Base-by-base conservation (phyloP, 2,329 filamentous ascomycete species). In the Aspergillus felis region DNA sequence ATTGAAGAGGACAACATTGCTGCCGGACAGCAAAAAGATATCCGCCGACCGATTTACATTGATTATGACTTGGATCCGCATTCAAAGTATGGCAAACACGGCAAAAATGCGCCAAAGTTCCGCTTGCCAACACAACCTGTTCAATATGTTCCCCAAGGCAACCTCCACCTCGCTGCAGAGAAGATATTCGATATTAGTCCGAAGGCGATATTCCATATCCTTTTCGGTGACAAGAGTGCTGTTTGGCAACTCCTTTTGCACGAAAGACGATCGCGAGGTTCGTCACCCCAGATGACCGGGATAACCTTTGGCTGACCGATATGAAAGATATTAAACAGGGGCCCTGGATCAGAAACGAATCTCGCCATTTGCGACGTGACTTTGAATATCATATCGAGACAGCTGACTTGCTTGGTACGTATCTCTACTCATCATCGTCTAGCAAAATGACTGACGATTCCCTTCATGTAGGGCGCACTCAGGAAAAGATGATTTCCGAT, bases 211-310 rank as follows among this genome's bases (percentile, higher is more conserved):
- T 99, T 97, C 73, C 93, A 97, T 69, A 90, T 97, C 17, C 83
- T 99, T 53, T 99, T 97, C 74, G 94, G 94, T 41, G 94, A 99
- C 74, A 96, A 93, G 76, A 96, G 91, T 71, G 91, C 92, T 35
- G 87, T 97, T 42, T 99, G 97, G 76, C 91, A 94, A 66, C 87
- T 93, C 68, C 81, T 97, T 29, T 93, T 97, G 71, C 88, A 91
- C 70, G 91, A 96, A 71, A 84, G 90, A 53, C 84, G 87, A 66
- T 91, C 90, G 14, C 84, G 87, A 71, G 76, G 78, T 81, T 71
- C 61, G 73, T 14, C 41, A 2, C 9, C 6, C 29, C 10, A 12
- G 20, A 3, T 48, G 4, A 17, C 46, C 4, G 6, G 27, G 35
- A 10, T n/a, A 7, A 24, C 25, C 25, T 54, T 29, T 47, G 28